Conservation (phyloP, 768 basidiomycete genomes). For the Rhizopogon vulgaris region DNA sequence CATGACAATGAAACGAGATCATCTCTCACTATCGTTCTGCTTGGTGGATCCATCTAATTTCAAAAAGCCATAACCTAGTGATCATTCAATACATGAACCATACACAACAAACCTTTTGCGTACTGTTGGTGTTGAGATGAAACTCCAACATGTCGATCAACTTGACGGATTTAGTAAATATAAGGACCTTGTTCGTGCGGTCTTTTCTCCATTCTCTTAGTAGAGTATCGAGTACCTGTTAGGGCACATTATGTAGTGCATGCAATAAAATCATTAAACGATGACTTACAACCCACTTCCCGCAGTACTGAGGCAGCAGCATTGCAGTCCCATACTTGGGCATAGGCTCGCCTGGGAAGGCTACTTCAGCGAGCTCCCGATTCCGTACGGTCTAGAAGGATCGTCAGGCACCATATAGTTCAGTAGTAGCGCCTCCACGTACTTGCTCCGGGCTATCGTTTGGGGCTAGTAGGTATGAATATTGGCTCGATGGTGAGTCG, state of each 20-base stretch:
- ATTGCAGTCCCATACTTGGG: constrained; percentile 62
- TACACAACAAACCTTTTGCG: constrained; percentile 7
- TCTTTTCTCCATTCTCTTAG: constrained; percentile 65
- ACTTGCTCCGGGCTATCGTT: constrained; percentile 69
- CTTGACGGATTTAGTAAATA: constrained; percentile 92
- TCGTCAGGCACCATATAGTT: not conserved
- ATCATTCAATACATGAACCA: constrained; percentile 1
- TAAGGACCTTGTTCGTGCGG: constrained; percentile 75
- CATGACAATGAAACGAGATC: not conserved
- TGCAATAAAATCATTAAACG: not conserved
- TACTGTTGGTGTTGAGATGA: constrained; percentile 57
- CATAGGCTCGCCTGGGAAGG: constrained; percentile 50
- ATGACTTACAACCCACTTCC: constrained; percentile 71
- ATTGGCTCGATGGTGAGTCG: not conserved
- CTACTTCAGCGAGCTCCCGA: constrained; percentile 52
- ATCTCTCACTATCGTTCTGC: constrained; percentile 54
- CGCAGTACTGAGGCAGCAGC: constrained; percentile 63
- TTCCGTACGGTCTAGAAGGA: constrained; percentile 42
- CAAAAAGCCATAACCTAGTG: constrained; percentile 52
- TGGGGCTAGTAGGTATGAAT: constrained; percentile 39
- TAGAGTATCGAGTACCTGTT: constrained; percentile 59
- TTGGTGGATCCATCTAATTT: constrained; percentile 77
- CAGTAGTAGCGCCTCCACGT: not conserved
- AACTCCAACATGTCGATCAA: constrained; percentile 80
- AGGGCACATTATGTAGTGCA: not conserved